phyloP scores from a whole-genome alignment of 208 protist genomes.

The Crithidia fasciculata region DNA sequence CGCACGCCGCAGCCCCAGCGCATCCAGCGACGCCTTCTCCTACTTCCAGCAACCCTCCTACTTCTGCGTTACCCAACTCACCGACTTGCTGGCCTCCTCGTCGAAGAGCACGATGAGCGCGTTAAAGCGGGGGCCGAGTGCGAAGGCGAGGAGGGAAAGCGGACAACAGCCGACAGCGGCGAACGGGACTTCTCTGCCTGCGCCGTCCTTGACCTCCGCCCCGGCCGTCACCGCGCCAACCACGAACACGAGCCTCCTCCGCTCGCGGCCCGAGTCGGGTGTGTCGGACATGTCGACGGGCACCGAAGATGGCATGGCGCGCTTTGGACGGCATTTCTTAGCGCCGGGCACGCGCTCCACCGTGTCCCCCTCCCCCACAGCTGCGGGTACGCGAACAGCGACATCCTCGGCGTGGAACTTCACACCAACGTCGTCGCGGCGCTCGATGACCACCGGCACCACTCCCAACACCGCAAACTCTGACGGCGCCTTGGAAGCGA shows the following conservation, averaged over 20 bases:
- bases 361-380: neutral
- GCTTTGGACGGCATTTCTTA: conserved; percentile 7
- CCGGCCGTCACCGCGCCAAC: neutral
- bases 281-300: neutral
- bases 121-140: neutral
- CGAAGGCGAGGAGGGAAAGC: too few relatives aligned
- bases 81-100: conserved; percentile 2
- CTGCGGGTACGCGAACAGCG: too few relatives aligned
- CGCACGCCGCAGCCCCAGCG: neutral
- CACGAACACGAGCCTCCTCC: neutral
- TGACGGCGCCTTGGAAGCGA: neutral
- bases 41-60: conserved; percentile 5
- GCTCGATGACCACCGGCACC: neutral
- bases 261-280: conserved; percentile 2
- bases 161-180: too few relatives aligned
- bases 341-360: neutral
- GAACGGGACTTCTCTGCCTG: too few relatives aligned
- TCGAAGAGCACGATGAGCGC: neutral
- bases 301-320: conserved; percentile 1
- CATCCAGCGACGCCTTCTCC: conserved; percentile 14
- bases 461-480: neutral
- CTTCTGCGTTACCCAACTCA: conserved; percentile 18
- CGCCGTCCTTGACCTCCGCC: neutral
- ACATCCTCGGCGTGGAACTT: neutral
- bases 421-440: neutral